Evolutionary conservation across 2,329 filamentous ascomycete genomes (phyloP), one percentile per base, ranked within the genome.

Genomic region (Thelonectria olida): DNA sequence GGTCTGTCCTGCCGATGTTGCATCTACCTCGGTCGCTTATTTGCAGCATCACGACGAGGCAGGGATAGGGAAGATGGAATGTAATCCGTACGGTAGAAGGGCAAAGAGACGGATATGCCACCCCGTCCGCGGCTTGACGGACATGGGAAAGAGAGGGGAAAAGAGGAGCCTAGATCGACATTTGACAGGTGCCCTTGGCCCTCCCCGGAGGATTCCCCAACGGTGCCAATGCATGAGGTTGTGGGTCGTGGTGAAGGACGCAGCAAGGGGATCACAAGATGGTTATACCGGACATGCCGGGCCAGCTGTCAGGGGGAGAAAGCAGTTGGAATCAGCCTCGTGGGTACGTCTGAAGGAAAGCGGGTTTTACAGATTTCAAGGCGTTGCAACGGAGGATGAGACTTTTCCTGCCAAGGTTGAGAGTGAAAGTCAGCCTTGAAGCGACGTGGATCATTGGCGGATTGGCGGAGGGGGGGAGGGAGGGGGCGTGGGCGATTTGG

Each of bases 271-370:
- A 27, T n/a, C 36, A 20, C 38, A 34, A 45, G 47, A 39, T 54
- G 52, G n/a, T n/a, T n/a, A 7, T 56, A 49, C 58, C 45, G 58
- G 52, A 20, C 45, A 31, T 61, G 58, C 58, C 52, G 52, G 41
- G 28, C 19, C 51, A 45, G 36, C 23, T 31, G 39, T 44, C 39
- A 55, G 39, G 58, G 44, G 22, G 28, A 5, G 27, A 54, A 39
- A 9, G 38, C 6, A 31, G 20, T 12, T 31, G 17, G n/a, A 52
- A 41, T 38, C 51, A 60, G 38, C 52, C 58, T 60, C 47, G 45
- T 47, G 45, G 44, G 39, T 50, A n/a, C 27, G 6, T 28, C 13
- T 4, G 5, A 8, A 31, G 28, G 28, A n/a, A n/a, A n/a, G n/a
- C n/a, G n/a, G n/a, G n/a, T n/a, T 38, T 13, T 42, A 34, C 13